These are phyloP conservation scores for Mallotus japonicus DNA, from an alignment of 441 rosid species.

Conservation along the genomic window DNA sequence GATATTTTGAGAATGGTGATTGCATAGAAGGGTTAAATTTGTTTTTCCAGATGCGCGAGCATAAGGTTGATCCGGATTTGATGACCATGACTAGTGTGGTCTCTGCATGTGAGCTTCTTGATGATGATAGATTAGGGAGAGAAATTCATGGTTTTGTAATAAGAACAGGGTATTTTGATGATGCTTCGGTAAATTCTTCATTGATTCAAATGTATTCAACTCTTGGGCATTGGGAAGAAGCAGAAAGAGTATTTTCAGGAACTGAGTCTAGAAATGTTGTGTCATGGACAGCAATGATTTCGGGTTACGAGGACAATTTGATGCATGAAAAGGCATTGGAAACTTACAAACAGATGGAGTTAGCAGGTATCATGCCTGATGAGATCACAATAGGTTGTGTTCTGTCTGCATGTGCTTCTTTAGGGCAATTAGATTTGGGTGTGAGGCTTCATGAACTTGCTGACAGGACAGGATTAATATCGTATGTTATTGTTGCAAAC, in stretches of 20 bases:
- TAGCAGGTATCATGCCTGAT: conserved; percentile 55
- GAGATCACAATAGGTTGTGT: conserved; percentile 72
- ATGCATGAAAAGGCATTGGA: conserved; percentile 64
- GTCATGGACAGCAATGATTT: conserved; percentile 88
- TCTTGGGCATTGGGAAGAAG: conserved; percentile 57
- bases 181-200: conserved; percentile 61
- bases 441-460: conserved; percentile 72
- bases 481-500: conserved; percentile 66
- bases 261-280: conserved; percentile 69
- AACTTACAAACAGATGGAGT: conserved; percentile 63
- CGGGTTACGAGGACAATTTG: conserved; percentile 56
- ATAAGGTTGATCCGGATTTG: conserved; percentile 67
- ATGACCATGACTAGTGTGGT: conserved; percentile 86
- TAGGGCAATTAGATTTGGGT: conserved; percentile 65
- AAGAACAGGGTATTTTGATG: conserved; percentile 44
- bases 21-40: conserved; percentile 58
- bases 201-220: conserved; percentile 67
- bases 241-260: conserved; percentile 55
- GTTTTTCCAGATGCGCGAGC: conserved; percentile 63
- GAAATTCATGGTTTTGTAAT: conserved; percentile 63
- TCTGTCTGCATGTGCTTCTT: conserved; percentile 76
- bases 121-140: conserved; percentile 57
- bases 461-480: conserved; percentile 51
- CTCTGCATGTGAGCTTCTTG: conserved; percentile 70
- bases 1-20: conserved; percentile 64